Conservation (phyloP, 2,329 filamentous ascomycete genomes). For the Corniculantispora saksenae region DNA sequence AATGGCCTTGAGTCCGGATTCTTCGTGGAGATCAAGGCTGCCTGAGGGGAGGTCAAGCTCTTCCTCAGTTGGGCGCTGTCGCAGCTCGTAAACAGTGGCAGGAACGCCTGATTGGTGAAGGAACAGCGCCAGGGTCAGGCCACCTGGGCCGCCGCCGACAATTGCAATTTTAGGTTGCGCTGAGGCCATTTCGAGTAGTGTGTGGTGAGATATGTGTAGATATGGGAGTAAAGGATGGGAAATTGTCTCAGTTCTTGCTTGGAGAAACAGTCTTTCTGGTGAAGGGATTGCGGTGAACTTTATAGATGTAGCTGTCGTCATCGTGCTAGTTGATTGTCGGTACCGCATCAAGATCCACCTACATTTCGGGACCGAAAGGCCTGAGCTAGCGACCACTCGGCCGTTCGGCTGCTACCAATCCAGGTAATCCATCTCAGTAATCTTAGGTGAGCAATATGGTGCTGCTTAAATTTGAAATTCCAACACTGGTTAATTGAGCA, state of each 20-base stretch:
- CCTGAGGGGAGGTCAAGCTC: conserved; percentile 37
- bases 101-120: conserved; percentile 41
- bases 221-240: not conserved
- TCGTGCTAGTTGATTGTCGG: not conserved
- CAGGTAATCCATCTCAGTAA: not conserved
- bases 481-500: not conserved
- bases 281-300: not conserved
- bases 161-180: conserved; percentile 40
- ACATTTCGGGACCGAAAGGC: conserved; percentile 5
- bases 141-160: conserved; percentile 46
- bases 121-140: conserved; percentile 48
- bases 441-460: not conserved
- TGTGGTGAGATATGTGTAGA: not conserved
- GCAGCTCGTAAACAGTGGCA: conserved; percentile 39
- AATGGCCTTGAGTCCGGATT: conserved; percentile 47
- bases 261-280: not conserved
- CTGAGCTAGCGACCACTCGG: not conserved
- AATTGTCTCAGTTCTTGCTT: too few species aligned
- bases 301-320: not conserved
- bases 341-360: not conserved
- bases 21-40: conserved; percentile 51
- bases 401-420: not conserved
- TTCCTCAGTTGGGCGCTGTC: conserved; percentile 28
- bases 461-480: not conserved
- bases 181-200: not conserved